These are phyloP conservation scores for Bryoglossum gracile DNA, from an alignment of 495 filamentous ascomycete genomes.

Conservation along the genomic window DNA sequence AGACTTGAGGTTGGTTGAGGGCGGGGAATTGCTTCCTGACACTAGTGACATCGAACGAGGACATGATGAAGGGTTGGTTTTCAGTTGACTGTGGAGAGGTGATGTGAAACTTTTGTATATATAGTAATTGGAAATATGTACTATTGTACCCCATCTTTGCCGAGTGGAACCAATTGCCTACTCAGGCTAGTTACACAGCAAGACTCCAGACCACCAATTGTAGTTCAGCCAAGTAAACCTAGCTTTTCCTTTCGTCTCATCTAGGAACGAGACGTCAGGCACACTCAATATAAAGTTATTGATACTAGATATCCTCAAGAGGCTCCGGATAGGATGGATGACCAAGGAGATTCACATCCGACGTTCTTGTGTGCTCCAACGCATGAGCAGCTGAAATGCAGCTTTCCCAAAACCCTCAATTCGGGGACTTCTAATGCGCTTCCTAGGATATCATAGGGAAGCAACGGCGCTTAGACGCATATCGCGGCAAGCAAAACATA, in stretches of 20 bases:
- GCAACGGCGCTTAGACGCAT: slow-evolving; percentile 19
- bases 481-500: slow-evolving; percentile 15
- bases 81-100: neutral
- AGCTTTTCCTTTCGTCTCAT: no score
- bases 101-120: neutral
- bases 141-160: slow-evolving; percentile 1
- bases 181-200: neutral
- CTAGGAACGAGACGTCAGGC: no score
- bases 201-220: neutral
- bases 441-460: neutral
- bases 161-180: neutral
- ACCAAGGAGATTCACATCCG: no score
- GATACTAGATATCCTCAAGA: no score
- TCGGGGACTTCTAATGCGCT: no score
- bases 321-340: no score
- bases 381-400: no score
- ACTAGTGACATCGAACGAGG: slow-evolving; percentile 41
- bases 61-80: slow-evolving; percentile 10
- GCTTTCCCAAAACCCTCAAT: no score
- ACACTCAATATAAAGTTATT: no score
- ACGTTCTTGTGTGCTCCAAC: no score
- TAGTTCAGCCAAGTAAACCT: no score
- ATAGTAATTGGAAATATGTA: no score
- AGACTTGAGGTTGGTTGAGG: slow-evolving; percentile 55
- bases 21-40: slow-evolving; percentile 61